phyloP scores from a whole-genome alignment of 306 rosid genomes.

The Vigna reflexopilosa region DNA sequence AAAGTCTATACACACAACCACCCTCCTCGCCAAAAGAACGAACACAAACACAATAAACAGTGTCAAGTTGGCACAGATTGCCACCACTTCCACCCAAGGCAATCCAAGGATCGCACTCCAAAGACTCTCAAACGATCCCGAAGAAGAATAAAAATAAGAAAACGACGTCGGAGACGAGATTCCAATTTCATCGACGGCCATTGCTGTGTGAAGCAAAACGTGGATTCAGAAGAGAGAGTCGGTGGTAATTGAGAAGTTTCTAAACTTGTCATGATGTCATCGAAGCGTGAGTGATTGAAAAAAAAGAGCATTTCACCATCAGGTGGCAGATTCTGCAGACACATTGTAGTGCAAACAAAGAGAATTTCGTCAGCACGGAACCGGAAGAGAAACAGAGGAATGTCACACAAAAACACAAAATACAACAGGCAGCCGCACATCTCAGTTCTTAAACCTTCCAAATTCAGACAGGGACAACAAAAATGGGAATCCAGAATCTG shows the following conservation, averaged over 20 bases:
- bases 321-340: constrained; percentile 66
- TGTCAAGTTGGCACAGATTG: constrained; percentile 66
- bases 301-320: constrained; percentile 82
- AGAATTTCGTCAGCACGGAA: constrained; percentile 52
- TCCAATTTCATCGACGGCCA: constrained; percentile 55
- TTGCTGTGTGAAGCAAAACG: constrained; percentile 36
- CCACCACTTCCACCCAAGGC: constrained; percentile 75
- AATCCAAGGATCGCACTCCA: constrained; percentile 54
- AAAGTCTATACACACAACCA: constrained; percentile 48
- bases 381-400: constrained; percentile 39
- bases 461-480: constrained; percentile 54
- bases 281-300: constrained; percentile 45
- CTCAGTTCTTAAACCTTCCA: constrained; percentile 17
- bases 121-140: constrained; percentile 48
- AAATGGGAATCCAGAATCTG: constrained; percentile 47
- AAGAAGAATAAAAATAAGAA: constrained; percentile 23
- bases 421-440: constrained; percentile 32
- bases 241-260: constrained; percentile 48
- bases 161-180: constrained; percentile 40
- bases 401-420: not conserved
- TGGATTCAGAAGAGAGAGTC: constrained; percentile 54
- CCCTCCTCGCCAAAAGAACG: constrained; percentile 55
- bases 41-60: constrained; percentile 68
- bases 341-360: constrained; percentile 87
- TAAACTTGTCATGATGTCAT: constrained; percentile 56